A percentile compares a stretch with the other conserved stretches of the same genome.
Conservation (phyloP, 495 filamentous ascomycete species). For the Podospora pseudopauciseta region DNA sequence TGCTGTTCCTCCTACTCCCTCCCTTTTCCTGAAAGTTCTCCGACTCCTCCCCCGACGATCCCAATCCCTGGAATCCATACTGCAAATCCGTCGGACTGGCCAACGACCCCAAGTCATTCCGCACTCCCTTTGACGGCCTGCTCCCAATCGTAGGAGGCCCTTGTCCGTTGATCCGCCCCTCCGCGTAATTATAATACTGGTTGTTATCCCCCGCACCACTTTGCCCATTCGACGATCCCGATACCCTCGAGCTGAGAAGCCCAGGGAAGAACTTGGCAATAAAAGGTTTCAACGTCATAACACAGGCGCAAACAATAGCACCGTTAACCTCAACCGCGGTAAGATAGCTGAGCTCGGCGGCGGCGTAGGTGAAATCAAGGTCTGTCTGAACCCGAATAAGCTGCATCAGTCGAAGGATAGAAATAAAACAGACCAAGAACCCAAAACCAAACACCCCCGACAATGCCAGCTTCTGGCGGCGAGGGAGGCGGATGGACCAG, state of each 20-base stretch:
- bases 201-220: not conserved
- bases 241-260: slow-evolving; percentile 24
- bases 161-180: slow-evolving; percentile 1
- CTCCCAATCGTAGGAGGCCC: slow-evolving; percentile 29
- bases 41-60: not conserved
- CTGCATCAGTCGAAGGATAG: slow-evolving; percentile 32
- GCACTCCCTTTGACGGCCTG: slow-evolving; percentile 14
- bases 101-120: not conserved
- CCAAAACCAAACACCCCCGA: slow-evolving; percentile 36
- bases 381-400: slow-evolving; percentile 25
- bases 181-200: not conserved
- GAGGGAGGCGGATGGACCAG: slow-evolving; percentile 35
- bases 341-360: slow-evolving; percentile 37
- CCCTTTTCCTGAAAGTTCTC: not conserved
- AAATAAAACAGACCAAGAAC: slow-evolving; percentile 34
- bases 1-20: not conserved
- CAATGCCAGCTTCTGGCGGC: slow-evolving; percentile 34
- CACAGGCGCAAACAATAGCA: slow-evolving; percentile 42
- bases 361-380: slow-evolving; percentile 30
- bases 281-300: slow-evolving; percentile 36
- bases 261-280: slow-evolving; percentile 33
- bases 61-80: slow-evolving; percentile 8
- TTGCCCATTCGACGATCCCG: not conserved
- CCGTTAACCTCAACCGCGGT: slow-evolving; percentile 45
- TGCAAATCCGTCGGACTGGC: slow-evolving; percentile 10